Base-by-base conservation (phyloP, 345 rosid species). In the Citrus medica region DNA sequence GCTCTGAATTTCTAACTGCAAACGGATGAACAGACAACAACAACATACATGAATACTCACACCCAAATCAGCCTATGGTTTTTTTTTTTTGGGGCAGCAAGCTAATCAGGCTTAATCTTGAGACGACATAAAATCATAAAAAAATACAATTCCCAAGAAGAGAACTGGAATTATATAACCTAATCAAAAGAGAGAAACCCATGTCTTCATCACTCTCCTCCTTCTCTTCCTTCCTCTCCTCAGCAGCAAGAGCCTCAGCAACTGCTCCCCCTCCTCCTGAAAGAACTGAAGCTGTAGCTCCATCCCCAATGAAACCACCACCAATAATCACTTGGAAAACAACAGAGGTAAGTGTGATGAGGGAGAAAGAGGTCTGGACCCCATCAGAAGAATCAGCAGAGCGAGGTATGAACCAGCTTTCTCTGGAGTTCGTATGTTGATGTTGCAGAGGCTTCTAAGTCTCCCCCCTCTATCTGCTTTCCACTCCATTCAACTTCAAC, bases 241-340 rank as follows among this genome's bases (percentile, higher is more conserved):
- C 90, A 0, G 88, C 77, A 63, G 91, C 78, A 46, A 88, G 80
- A 42, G 88, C 88, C 46, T 86, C 91, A 0, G 84, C 76, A 27
- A 88, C 89, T 1, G 86, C 77, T n/a, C 84, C 80, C 0, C 85
- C 87, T 0, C 88, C 92, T 59, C 87, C 90, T 28, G 87, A 75
- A 1, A 88, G 63, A n/a, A 82, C 82, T 56, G 87, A 80, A 12
- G 82, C 84, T 1, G 84, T 85, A 69, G 83, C 89, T 37, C 94
- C 92, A 8, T 84, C 90, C 3, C 67, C 81, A 9, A 60, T 63
- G 76, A 87, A 88, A 32, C 83, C 89, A 24, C 93, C 92, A 6
- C 87, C 94, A 16, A 85, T 38, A 67, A 90, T 78, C 79, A 91
- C 92, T 91, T 92, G 98, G 77, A 78, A 94, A 69, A 94, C 92